These are phyloP conservation scores for Lentinula novae-zelandiae DNA, from an alignment of 1,284 basidiomycete species.

Conservation along the genomic window DNA sequence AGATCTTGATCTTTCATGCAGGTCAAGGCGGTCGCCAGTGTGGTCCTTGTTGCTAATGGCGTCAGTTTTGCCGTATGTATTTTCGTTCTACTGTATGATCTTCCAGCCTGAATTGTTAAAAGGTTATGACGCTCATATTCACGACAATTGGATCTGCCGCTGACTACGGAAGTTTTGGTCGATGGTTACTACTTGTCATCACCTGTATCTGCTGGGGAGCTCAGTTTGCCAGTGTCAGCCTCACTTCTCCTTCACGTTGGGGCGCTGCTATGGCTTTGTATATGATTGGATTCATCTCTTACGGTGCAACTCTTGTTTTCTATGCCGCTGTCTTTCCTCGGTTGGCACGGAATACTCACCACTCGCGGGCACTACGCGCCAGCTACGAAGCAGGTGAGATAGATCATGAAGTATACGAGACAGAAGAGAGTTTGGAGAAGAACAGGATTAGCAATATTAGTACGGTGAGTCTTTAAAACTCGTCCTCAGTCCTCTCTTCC, in stretches of 20 bases:
- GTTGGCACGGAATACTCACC: slow-evolving; percentile 75
- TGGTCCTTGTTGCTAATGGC: slow-evolving; percentile 74
- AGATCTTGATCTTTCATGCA: not conserved
- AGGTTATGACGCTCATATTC: slow-evolving; percentile 78
- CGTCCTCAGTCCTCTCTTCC: slow-evolving; percentile 17
- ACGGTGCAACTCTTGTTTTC: slow-evolving; percentile 76
- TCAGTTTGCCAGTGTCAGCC: slow-evolving; percentile 72
- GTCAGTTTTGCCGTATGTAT: slow-evolving; percentile 65
- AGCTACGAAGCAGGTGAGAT: slow-evolving; percentile 58
- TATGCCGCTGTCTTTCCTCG: slow-evolving; percentile 83
- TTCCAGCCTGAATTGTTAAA: not conserved
- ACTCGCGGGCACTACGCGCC: slow-evolving; percentile 55
- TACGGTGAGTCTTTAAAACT: slow-evolving; percentile 42
- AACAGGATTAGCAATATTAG: slow-evolving; percentile 85
- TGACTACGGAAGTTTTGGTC: slow-evolving; percentile 78
- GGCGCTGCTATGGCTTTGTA: slow-evolving; percentile 73
- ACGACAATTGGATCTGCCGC: slow-evolving; percentile 79
- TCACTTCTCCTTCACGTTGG: slow-evolving; percentile 71
- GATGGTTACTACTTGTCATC: slow-evolving; percentile 69
- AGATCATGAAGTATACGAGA: slow-evolving; percentile 60
- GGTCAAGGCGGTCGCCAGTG: slow-evolving; percentile 57
- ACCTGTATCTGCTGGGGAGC: slow-evolving; percentile 79
- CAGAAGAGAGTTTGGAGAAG: slow-evolving; percentile 77
- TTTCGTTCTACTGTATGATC: slow-evolving; percentile 4
- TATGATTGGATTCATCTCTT: slow-evolving; percentile 77